phyloP scores from a whole-genome alignment of 2,329 filamentous ascomycete genomes.

The Drechslerella stenobrocha region DNA sequence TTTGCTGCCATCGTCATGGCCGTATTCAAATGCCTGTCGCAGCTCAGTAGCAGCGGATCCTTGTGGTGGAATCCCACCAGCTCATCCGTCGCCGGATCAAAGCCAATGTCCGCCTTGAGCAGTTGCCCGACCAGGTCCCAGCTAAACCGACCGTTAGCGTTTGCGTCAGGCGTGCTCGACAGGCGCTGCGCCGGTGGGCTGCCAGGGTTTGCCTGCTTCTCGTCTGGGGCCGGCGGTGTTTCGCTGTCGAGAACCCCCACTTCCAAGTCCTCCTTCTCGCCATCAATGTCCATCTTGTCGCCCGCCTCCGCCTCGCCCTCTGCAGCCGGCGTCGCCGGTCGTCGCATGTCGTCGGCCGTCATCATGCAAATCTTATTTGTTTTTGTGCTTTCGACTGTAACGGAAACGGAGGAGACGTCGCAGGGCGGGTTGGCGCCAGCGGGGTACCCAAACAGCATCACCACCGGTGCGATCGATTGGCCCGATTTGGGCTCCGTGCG shows the following conservation, averaged over 20 bases:
- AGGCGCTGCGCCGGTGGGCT: conserved; percentile 8
- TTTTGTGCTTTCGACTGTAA: conserved; percentile 39
- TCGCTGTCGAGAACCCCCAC: conserved; percentile 7
- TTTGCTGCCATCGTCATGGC: conserved; percentile 47
- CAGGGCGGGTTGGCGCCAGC: conserved; percentile 44
- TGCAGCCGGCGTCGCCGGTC: conserved; percentile 21
- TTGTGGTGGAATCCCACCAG: conserved; percentile 45
- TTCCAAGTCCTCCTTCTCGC: conserved; percentile 12
- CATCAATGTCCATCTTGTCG: conserved; percentile 38
- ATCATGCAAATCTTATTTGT: conserved; percentile 47
- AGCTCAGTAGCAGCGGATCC: conserved; percentile 36
- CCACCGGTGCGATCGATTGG: conserved; percentile 20
- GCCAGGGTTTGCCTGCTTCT: background rate
- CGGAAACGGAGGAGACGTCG: conserved; percentile 39
- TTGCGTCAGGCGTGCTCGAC: conserved; percentile 28
- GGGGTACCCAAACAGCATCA: conserved; percentile 45
- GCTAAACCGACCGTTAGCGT: conserved; percentile 33
- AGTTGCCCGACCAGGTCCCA: conserved; percentile 44
- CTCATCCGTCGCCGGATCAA: conserved; percentile 42
- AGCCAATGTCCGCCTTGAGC: conserved; percentile 42
- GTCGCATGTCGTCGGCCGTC: conserved; percentile 42
- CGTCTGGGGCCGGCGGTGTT: background rate
- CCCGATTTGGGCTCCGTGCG: conserved; percentile 3
- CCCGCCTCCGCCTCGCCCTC: conserved; percentile 18
- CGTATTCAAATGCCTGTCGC: conserved; percentile 42